Conservation (phyloP, 2,329 filamentous ascomycete species). For the Xylaria hypoxylon region DNA sequence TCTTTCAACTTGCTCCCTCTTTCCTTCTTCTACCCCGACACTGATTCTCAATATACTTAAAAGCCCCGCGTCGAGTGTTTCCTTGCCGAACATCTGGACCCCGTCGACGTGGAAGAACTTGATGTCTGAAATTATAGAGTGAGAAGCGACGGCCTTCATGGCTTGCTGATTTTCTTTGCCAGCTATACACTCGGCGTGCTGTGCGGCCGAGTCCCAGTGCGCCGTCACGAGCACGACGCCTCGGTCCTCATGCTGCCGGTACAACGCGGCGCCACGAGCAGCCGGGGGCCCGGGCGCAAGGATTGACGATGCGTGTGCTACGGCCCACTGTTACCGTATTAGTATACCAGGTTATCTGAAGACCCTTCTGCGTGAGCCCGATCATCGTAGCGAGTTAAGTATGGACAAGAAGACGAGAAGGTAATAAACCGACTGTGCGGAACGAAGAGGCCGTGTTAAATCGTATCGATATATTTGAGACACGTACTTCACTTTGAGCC, state of each 20-base stretch:
- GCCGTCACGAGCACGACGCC: conserved; percentile 39
- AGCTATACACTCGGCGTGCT: conserved; percentile 40
- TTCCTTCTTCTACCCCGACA: conserved; percentile 5
- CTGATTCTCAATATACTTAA: conserved; percentile 37
- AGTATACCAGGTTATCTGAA: not conserved
- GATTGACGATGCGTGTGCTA: conserved; percentile 25
- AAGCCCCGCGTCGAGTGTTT: conserved; percentile 24
- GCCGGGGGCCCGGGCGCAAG: conserved; percentile 27
- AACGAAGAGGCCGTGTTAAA: not conserved
- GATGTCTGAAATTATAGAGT: not conserved
- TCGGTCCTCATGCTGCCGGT: conserved; percentile 37
- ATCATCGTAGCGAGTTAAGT: not conserved
- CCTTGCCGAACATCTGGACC: conserved; percentile 24
- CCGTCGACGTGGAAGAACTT: conserved; percentile 34
- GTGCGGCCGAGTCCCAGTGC: conserved; percentile 42
- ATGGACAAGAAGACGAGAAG: not conserved
- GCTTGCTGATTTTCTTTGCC: conserved; percentile 33
- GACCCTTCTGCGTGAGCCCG: not conserved
- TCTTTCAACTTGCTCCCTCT: conserved; percentile 31
- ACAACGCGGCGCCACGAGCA: conserved; percentile 41
- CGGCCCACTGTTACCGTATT: conserved; percentile 30
- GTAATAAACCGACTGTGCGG: not conserved
- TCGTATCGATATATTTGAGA: not conserved
- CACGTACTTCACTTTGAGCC: conserved; percentile 37
- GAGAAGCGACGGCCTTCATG: conserved; percentile 18